Conservation (phyloP, 1,284 basidiomycete species). For the Paramarasmius palmivorus region DNA sequence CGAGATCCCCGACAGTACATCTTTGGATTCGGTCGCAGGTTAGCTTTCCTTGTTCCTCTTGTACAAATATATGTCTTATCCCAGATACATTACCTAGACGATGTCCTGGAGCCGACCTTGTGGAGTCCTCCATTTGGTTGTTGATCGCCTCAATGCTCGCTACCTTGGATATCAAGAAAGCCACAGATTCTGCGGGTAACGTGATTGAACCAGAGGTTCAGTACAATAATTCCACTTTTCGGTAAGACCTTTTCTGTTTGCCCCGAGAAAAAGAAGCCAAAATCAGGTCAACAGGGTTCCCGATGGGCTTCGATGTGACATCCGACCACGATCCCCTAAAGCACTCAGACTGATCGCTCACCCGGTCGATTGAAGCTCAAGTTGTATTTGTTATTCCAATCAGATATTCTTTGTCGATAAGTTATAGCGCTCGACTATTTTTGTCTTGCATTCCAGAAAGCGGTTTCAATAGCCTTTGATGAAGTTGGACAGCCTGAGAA, state of each 20-base stretch:
- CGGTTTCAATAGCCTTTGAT: too few relatives aligned
- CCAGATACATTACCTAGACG: constrained; percentile 21
- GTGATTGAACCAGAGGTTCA: background rate
- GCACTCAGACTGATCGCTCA: too few relatives aligned
- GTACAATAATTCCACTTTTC: background rate
- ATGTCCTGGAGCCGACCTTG: constrained; percentile 35
- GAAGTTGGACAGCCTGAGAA: too few relatives aligned
- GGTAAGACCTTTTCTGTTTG: background rate
- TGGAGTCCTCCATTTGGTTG: constrained; percentile 37
- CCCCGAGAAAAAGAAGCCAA: too few relatives aligned
- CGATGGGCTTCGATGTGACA: too few relatives aligned
- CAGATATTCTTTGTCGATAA: too few relatives aligned
- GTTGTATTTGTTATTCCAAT: too few relatives aligned
- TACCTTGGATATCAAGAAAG: constrained; percentile 28
- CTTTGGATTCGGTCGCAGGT: constrained; percentile 32
- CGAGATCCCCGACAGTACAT: constrained; percentile 35
- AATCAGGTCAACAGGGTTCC: too few relatives aligned
- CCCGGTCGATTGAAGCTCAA: too few relatives aligned
- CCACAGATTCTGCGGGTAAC: background rate
- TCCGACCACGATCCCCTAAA: too few relatives aligned
- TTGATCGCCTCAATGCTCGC: constrained; percentile 34
- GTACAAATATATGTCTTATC: background rate
- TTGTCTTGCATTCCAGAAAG: too few relatives aligned
- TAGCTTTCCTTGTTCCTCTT: background rate
- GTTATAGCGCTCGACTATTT: too few relatives aligned